Evolutionary conservation across 345 rosid species (phyloP).

Genomic region (Microthlaspi erraticum): DNA sequence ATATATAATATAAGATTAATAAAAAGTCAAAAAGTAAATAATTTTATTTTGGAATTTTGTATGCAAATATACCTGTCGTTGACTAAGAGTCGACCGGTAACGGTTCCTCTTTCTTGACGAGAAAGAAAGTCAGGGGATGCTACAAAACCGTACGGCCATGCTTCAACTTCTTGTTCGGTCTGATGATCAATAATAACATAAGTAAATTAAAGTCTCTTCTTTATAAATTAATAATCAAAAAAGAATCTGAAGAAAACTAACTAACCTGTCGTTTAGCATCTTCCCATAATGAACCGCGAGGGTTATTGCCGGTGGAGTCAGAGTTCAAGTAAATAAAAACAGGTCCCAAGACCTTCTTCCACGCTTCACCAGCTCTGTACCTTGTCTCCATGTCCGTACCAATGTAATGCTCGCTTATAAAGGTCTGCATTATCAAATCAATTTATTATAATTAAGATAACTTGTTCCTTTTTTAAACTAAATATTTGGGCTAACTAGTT

Average conservation of each 20-base stretch:
- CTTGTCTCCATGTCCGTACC: conserved; percentile 64
- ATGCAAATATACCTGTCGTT: conserved; percentile 50
- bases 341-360: conserved; percentile 93
- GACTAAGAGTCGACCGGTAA: conserved; percentile 50
- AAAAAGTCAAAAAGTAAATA: not conserved
- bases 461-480: not conserved
- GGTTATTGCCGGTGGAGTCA: conserved; percentile 29
- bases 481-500: not conserved
- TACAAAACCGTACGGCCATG: conserved; percentile 83
- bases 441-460: not conserved
- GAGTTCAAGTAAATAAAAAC: conserved; percentile 74
- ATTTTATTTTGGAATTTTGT: not conserved
- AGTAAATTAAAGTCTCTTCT: conserved; percentile 4
- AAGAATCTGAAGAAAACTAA: conserved; percentile 4
- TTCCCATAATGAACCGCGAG: conserved; percentile 56
- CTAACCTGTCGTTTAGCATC: conserved; percentile 88
- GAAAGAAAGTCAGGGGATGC: conserved; percentile 53
- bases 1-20: not conserved
- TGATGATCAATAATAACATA: conserved; percentile 20
- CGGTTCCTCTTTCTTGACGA: conserved; percentile 51
- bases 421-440: conserved; percentile 56
- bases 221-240: not conserved
- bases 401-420: conserved; percentile 78
- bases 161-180: conserved; percentile 57
- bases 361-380: conserved; percentile 62